Conservation (phyloP, 306 rosid species). For the Luffa aegyptiaca region DNA sequence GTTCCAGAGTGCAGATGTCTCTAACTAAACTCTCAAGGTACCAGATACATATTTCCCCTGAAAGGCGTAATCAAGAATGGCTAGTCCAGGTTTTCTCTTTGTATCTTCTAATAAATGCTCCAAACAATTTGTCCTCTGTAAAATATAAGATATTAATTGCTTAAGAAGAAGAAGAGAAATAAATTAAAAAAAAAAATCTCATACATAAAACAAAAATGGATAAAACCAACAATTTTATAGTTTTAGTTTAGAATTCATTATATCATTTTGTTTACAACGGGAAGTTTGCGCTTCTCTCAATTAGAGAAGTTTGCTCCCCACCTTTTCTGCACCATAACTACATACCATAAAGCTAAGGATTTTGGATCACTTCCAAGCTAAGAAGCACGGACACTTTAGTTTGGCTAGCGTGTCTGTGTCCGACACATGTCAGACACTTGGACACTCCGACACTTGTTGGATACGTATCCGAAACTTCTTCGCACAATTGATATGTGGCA, state of each 20-base stretch:
- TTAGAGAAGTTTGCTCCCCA: neutral
- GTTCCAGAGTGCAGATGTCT: neutral
- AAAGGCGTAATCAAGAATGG: slow-evolving; percentile 15
- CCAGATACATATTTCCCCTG: slow-evolving; percentile 38
- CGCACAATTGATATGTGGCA: too few species aligned
- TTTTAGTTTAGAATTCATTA: neutral
- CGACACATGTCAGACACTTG: too few species aligned
- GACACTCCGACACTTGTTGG: too few species aligned
- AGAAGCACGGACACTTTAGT: too few species aligned
- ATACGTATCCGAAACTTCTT: too few species aligned
- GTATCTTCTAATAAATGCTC: slow-evolving; percentile 40
- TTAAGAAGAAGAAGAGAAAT: neutral
- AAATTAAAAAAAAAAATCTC: neutral
- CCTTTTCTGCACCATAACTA: neutral
- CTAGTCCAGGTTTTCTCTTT: slow-evolving; percentile 23
- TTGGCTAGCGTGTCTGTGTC: too few species aligned
- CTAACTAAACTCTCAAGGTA: slow-evolving; percentile 15
- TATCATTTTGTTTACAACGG: neutral
- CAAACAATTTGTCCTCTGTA: slow-evolving; percentile 52
- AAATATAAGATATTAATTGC: neutral
- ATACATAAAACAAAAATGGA: neutral
- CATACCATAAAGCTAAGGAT: neutral
- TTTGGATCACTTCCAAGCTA: neutral
- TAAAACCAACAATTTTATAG: neutral
- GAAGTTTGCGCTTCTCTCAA: neutral